A percentile compares a stretch with the other conserved stretches of the same genome.
Conservation (phyloP, 306 rosid species). For the Sicyos baderoa region DNA sequence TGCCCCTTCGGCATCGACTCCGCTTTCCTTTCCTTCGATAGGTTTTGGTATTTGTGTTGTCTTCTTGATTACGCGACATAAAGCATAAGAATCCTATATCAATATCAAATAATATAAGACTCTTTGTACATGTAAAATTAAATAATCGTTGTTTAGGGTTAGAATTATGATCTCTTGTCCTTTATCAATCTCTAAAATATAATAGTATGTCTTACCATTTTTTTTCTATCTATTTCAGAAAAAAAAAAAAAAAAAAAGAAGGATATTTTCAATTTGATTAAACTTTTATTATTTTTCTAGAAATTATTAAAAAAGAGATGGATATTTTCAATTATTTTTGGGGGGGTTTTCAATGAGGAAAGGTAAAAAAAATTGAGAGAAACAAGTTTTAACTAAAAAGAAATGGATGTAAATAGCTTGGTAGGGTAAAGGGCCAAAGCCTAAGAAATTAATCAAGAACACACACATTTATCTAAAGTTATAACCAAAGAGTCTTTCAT, state of each 20-base stretch:
- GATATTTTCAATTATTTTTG: neutral
- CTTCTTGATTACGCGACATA: constrained; percentile 88
- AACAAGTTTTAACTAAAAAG: constrained; percentile 25
- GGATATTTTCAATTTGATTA: neutral
- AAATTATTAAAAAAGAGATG: neutral
- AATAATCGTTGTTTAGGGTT: no score
- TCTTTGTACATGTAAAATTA: neutral
- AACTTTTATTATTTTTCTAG: neutral
- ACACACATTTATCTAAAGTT: constrained; percentile 27
- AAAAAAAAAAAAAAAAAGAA: neutral
- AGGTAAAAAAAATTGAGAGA: constrained; percentile 15
- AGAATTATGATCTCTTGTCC: no score
- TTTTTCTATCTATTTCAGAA: no score
- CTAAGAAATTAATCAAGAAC: no score
- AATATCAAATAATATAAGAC: neutral
- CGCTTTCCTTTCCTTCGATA: neutral
- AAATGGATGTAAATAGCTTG: constrained; percentile 6
- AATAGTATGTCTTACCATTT: no score
- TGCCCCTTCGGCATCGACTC: neutral
- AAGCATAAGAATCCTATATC: constrained; percentile 74
- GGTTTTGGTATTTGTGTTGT: constrained; percentile 30
- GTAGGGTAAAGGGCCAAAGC: no score
- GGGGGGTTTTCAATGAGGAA: neutral
- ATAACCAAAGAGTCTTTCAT: constrained; percentile 44
- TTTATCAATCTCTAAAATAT: no score